Conservation (phyloP, 75 land plant genomes). For the Chamaecyparis obtusa region DNA sequence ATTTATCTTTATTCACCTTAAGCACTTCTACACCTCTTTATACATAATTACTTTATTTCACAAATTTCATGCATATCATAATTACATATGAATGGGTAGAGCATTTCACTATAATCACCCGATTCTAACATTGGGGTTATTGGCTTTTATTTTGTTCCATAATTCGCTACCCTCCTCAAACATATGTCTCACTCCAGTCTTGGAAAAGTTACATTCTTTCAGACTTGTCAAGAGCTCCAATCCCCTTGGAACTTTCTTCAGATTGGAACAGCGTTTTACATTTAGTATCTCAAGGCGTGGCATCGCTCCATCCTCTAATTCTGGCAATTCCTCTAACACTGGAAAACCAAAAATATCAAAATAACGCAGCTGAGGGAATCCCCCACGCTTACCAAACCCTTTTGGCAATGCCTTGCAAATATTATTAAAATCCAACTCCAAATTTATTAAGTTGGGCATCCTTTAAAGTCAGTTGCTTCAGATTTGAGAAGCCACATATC, state of each 20-base stretch:
- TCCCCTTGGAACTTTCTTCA: not conserved
- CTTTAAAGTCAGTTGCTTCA: no score
- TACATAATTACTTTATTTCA: no score
- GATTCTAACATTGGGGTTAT: not conserved
- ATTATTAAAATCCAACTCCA: rapidly evolving
- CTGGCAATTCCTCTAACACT: not conserved
- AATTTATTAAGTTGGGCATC: no score
- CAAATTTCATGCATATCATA: no score
- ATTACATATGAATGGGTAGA: no score
- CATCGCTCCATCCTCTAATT: not conserved
- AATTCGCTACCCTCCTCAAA: not conserved
- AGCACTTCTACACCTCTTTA: no score
- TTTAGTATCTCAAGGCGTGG: not conserved
- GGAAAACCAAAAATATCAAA: no score
- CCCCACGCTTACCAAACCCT: no score
- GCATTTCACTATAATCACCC: no score
- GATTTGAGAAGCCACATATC: no score
- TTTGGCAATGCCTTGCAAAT: no score
- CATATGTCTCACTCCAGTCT: not conserved
- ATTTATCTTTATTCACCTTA: no score
- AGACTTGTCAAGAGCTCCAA: not conserved
- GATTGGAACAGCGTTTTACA: rapidly evolving
- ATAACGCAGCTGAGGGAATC: not conserved
- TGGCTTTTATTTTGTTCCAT: not conserved
- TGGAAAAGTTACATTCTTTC: not conserved